Evolutionary conservation across 768 basidiomycete genomes (phyloP).

Genomic region (Pilatotrama ljubarskyi): DNA sequence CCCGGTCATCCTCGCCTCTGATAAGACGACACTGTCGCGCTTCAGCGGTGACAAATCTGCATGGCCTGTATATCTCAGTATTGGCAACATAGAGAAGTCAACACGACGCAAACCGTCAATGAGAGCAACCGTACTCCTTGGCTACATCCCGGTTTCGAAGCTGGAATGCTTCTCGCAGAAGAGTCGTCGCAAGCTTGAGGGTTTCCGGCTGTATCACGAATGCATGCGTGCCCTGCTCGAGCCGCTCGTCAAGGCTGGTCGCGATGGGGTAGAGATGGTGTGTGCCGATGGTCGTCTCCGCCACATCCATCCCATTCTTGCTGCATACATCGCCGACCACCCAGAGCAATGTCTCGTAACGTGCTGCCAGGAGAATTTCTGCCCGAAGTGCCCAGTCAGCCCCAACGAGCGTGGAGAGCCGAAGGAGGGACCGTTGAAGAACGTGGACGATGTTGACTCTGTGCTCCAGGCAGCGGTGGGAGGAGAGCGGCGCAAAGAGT

Average conservation of each 20-base stretch:
- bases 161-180: slow-evolving; percentile 28
- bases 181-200: slow-evolving; percentile 3
- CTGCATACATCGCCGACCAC: slow-evolving; percentile 28
- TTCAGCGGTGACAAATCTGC: slow-evolving; percentile 32
- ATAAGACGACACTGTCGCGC: slow-evolving; percentile 32
- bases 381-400: slow-evolving; percentile 26
- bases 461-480: neutral
- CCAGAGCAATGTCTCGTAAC: slow-evolving; percentile 31
- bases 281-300: slow-evolving; percentile 26
- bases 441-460: neutral
- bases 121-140: slow-evolving; percentile 26
- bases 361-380: slow-evolving; percentile 20
- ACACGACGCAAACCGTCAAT: slow-evolving; percentile 22
- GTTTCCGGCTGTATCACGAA: slow-evolving; percentile 29
- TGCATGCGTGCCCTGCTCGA: slow-evolving; percentile 24
- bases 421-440: neutral
- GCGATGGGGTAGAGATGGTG: slow-evolving; percentile 25
- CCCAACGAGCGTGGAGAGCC: slow-evolving; percentile 17
- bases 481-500: neutral
- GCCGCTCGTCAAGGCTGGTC: slow-evolving; percentile 24
- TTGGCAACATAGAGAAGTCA: slow-evolving; percentile 33
- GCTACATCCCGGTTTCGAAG: slow-evolving; percentile 34
- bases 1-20: slow-evolving; percentile 32
- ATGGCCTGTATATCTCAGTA: slow-evolving; percentile 35
- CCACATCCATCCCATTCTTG: slow-evolving; percentile 26